These are phyloP conservation scores for Cyclaneusma minus DNA, from an alignment of 2,329 filamentous ascomycete genomes.

Conservation along the genomic window DNA sequence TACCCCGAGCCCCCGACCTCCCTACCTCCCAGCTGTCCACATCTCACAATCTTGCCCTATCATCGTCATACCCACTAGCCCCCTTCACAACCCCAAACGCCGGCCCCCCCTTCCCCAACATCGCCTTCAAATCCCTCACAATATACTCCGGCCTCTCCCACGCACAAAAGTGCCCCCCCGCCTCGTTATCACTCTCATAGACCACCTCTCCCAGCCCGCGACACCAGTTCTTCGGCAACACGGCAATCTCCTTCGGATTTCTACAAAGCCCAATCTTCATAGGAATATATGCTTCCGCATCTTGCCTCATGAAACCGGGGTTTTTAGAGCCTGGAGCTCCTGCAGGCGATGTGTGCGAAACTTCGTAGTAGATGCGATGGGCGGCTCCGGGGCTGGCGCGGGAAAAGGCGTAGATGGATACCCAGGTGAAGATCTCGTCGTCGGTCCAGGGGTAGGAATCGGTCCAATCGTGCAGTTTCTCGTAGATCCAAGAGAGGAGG, in stretches of 20 bases:
- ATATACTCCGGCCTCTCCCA: slow-evolving; percentile 39
- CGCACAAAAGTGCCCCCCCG: slow-evolving; percentile 46
- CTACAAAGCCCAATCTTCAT: slow-evolving; percentile 34
- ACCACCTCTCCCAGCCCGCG: slow-evolving; percentile 45
- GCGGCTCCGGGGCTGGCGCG: slow-evolving; percentile 53
- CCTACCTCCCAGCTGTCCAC: too few species aligned
- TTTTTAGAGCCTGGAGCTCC: slow-evolving; percentile 3
- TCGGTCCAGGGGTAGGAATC: slow-evolving; percentile 59
- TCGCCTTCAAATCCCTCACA: slow-evolving; percentile 34
- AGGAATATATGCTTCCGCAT: slow-evolving; percentile 10
- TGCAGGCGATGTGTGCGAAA: slow-evolving; percentile 23
- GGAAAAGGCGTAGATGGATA: slow-evolving; percentile 59
- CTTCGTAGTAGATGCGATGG: slow-evolving; percentile 59
- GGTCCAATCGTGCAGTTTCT: slow-evolving; percentile 67
- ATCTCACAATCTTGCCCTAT: slow-evolving; percentile 7
- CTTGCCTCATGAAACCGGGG: slow-evolving; percentile 13
- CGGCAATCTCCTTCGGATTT: slow-evolving; percentile 41
- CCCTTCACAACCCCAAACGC: slow-evolving; percentile 21
- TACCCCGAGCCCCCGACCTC: too few species aligned
- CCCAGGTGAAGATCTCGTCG: slow-evolving; percentile 62
- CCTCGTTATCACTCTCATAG: slow-evolving; percentile 31
- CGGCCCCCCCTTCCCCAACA: slow-evolving; percentile 38
- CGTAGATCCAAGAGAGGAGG: slow-evolving; percentile 64
- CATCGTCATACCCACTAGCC: slow-evolving; percentile 14
- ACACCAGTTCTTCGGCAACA: slow-evolving; percentile 38